Evolutionary conservation across 192 early-diverging fungal species (phyloP).

Genomic region (Coemansia sp.): DNA sequence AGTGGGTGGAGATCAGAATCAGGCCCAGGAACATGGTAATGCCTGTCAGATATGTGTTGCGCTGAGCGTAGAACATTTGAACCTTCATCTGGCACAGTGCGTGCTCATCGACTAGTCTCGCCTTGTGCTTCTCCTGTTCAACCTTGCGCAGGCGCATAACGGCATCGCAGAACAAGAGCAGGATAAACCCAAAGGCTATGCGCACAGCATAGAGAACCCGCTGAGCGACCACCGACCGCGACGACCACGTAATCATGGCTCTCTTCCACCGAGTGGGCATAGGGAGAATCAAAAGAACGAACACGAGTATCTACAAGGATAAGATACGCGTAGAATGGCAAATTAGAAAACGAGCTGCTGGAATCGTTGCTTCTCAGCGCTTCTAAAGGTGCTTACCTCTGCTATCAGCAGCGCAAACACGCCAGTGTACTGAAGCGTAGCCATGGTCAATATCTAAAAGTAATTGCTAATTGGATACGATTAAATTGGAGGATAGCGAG

Average conservation of each 20-base stretch:
- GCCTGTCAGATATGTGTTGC: slow-evolving; percentile 57
- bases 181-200: slow-evolving; percentile 49
- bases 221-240: slow-evolving; percentile 33
- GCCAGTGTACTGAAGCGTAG: slow-evolving; percentile 49
- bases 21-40: slow-evolving; percentile 58
- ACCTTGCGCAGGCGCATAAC: slow-evolving; percentile 47
- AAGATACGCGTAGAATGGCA: not conserved
- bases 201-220: slow-evolving; percentile 41
- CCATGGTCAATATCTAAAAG: slow-evolving; percentile 13
- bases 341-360: not conserved
- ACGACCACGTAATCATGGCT: slow-evolving; percentile 41
- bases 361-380: not conserved
- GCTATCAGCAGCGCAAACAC: slow-evolving; percentile 41
- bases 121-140: slow-evolving; percentile 19
- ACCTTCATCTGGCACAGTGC: slow-evolving; percentile 51
- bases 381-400: slow-evolving; percentile 32
- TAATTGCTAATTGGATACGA: not conserved
- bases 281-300: slow-evolving; percentile 43
- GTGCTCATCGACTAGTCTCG: slow-evolving; percentile 46
- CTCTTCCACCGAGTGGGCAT: slow-evolving; percentile 51
- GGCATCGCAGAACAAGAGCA: slow-evolving; percentile 49
- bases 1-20: slow-evolving; percentile 50
- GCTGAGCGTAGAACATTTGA: slow-evolving; percentile 57
- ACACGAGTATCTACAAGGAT: slow-evolving; percentile 29
- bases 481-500: not conserved